These are phyloP conservation scores for Trametes cinnabarina DNA, from an alignment of 768 basidiomycete species.

Conservation along the genomic window DNA sequence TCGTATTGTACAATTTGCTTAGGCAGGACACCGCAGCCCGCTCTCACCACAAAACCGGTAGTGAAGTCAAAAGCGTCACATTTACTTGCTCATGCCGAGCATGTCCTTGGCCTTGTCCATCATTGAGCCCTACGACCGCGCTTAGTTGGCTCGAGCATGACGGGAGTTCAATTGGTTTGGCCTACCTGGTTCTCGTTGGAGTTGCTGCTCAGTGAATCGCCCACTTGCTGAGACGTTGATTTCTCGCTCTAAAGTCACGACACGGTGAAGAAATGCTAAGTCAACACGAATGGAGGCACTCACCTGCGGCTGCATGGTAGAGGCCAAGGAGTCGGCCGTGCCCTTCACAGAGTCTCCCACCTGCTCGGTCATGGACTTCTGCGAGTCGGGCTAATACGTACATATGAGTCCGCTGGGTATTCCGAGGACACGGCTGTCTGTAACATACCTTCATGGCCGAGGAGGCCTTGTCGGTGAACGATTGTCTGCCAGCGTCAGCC, in stretches of 20 bases:
- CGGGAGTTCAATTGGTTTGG: too few species aligned
- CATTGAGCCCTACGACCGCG: constrained; percentile 19
- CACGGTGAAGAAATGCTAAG: constrained; percentile 13
- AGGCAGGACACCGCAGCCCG: too few species aligned
- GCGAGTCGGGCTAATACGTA: constrained; percentile 29
- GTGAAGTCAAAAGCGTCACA: too few species aligned
- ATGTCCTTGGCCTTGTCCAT: constrained; percentile 33
- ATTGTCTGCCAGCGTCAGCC: constrained; percentile 34
- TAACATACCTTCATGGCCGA: constrained; percentile 29
- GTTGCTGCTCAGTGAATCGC: constrained; percentile 33
- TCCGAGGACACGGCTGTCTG: neutral
- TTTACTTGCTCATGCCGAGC: constrained; percentile 25
- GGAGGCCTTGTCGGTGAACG: constrained; percentile 33
- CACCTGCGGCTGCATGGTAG: constrained; percentile 28
- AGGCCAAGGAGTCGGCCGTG: constrained; percentile 29
- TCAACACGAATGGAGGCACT: neutral
- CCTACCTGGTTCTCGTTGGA: constrained; percentile 25
- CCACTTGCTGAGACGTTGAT: constrained; percentile 32
- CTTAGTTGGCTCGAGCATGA: neutral
- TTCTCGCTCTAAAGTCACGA: constrained; percentile 29
- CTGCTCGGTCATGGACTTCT: constrained; percentile 36
- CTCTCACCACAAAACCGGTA: too few species aligned
- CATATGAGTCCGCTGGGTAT: neutral
- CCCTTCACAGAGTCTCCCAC: constrained; percentile 33
- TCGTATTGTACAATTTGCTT: too few species aligned